A percentile compares a stretch with the other conserved stretches of the same genome.
Conservation (phyloP, 768 basidiomycete species). For the Glaciozyma antarctica region DNA sequence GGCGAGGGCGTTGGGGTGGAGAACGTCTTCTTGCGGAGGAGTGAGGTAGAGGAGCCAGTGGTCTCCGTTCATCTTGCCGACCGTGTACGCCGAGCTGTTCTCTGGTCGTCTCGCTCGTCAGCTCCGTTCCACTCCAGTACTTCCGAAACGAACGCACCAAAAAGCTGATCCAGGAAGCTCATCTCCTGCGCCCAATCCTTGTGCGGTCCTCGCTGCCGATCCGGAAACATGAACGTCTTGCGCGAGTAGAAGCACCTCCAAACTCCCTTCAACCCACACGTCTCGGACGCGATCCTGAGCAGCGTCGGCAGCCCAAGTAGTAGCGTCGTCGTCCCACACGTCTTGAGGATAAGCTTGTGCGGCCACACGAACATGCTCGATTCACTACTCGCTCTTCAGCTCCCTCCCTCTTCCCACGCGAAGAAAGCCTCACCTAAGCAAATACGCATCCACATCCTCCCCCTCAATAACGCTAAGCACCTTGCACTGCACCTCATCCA, state of each 20-base stretch:
- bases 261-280: slow-evolving; percentile 50
- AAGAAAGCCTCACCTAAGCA: slow-evolving; percentile 67
- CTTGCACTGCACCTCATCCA: slow-evolving; percentile 91
- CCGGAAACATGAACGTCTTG: slow-evolving; percentile 99
- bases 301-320: slow-evolving; percentile 89
- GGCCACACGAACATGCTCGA: slow-evolving; percentile 91
- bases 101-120: slow-evolving; percentile 7
- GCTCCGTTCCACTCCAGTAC: neutral
- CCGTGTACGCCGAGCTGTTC: slow-evolving; percentile 79
- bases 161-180: slow-evolving; percentile 78
- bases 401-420: neutral
- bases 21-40: slow-evolving; percentile 46
- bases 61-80: slow-evolving; percentile 95
- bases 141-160: slow-evolving; percentile 48
- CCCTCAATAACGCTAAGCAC: slow-evolving; percentile 84
- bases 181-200: slow-evolving; percentile 89
- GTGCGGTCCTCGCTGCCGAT: slow-evolving; percentile 85
- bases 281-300: slow-evolving; percentile 68
- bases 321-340: slow-evolving; percentile 96
- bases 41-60: slow-evolving; percentile 97
- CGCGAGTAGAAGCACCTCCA: slow-evolving; percentile 94
- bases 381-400: slow-evolving; percentile 55
- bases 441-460: slow-evolving; percentile 84
- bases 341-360: slow-evolving; percentile 94
- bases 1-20: slow-evolving; percentile 31